Percentiles rank a stretch among this genome's conserved stretches.
These are phyloP conservation scores for Lichtheimia ramosa DNA, from an alignment of 371 early-diverging fungal species.

Conservation along the genomic window DNA sequence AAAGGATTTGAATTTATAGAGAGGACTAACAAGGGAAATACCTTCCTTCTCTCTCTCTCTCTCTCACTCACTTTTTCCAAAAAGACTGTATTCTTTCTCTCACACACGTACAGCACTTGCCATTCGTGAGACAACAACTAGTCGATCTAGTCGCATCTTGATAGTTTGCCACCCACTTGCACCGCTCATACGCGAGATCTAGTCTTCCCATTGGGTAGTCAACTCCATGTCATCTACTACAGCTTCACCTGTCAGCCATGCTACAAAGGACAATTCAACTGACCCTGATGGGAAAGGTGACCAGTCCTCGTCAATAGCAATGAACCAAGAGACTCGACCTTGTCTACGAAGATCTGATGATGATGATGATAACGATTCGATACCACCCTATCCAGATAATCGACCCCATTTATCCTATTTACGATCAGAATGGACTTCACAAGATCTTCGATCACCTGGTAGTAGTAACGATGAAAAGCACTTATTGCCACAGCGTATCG, in stretches of 20 bases:
- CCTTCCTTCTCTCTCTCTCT: conserved; percentile 5
- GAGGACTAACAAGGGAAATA: background rate
- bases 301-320: conserved; percentile 14
- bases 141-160: too few relatives aligned
- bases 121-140: background rate
- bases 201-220: too few relatives aligned
- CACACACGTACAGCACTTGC: background rate
- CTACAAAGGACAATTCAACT: too few relatives aligned
- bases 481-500: conserved; percentile 4
- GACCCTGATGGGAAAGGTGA: conserved; percentile 19
- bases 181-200: too few relatives aligned
- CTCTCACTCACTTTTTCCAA: conserved; percentile 1
- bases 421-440: conserved; percentile 29
- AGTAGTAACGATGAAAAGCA: background rate
- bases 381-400: conserved; percentile 6
- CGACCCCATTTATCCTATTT: conserved; percentile 30
- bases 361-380: conserved; percentile 7
- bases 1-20: too few relatives aligned
- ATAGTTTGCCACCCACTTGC: too few relatives aligned
- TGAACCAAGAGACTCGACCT: too few relatives aligned
- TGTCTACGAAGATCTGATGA: too few relatives aligned
- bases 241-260: too few relatives aligned
- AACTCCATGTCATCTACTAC: too few relatives aligned
- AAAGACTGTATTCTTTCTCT: background rate
- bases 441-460: conserved; percentile 7